Percentiles rank a stretch among this genome's conserved stretches.
Conservation (phyloP, 768 basidiomycete genomes). For the Tylopilus plumbeoviolaceoides region DNA sequence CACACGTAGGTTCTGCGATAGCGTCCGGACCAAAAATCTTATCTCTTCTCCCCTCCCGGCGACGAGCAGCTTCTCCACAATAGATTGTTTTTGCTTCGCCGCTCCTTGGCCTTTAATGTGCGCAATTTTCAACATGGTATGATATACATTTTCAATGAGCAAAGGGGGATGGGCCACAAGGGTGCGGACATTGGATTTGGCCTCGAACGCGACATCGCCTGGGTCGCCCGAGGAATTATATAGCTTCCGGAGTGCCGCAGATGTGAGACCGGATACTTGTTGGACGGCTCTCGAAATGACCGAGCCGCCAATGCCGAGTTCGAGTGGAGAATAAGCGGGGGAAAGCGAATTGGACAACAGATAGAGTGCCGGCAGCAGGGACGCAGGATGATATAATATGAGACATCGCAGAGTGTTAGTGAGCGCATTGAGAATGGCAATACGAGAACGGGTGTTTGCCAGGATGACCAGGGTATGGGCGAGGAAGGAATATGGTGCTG, state of each 20-base stretch:
- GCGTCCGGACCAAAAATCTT: constrained; percentile 74
- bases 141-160: constrained; percentile 60
- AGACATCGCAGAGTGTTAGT: constrained; percentile 75
- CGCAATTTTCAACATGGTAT: constrained; percentile 63
- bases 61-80: constrained; percentile 80
- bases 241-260: constrained; percentile 53
- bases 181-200: constrained; percentile 72
- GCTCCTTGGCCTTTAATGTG: constrained; percentile 71
- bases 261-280: constrained; percentile 63
- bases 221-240: constrained; percentile 77
- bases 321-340: constrained; percentile 68
- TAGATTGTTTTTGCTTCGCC: constrained; percentile 67
- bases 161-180: constrained; percentile 70
- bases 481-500: constrained; percentile 70
- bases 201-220: constrained; percentile 85
- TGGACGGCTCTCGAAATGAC: constrained; percentile 69
- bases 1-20: constrained; percentile 75
- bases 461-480: constrained; percentile 58
- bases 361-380: constrained; percentile 74
- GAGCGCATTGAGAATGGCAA: constrained; percentile 59
- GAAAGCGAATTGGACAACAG: constrained; percentile 77
- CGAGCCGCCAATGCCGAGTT: constrained; percentile 66
- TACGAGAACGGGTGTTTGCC: constrained; percentile 68
- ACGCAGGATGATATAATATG: constrained; percentile 57
- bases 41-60: constrained; percentile 83